These are phyloP conservation scores for Lithohypha guttulata DNA, from an alignment of 2,329 filamentous ascomycete genomes.

Conservation along the genomic window DNA sequence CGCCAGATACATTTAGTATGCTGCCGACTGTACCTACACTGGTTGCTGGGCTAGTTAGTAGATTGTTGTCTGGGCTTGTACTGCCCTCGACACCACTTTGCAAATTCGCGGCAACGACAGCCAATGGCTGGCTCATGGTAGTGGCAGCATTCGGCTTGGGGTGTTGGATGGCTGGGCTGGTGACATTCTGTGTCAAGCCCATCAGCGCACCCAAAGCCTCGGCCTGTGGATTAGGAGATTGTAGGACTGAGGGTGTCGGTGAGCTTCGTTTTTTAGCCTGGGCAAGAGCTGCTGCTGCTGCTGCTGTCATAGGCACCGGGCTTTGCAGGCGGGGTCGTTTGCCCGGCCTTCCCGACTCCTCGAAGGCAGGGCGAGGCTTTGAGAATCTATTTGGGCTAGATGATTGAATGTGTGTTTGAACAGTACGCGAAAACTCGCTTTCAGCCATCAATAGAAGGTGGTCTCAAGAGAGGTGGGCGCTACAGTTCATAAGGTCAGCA, in stretches of 20 bases:
- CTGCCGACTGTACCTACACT: slow-evolving; percentile 45
- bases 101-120: slow-evolving; percentile 38
- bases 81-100: slow-evolving; percentile 36
- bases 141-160: slow-evolving; percentile 30
- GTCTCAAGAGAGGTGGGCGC: neutral
- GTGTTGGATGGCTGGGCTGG: slow-evolving; percentile 15
- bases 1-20: slow-evolving; percentile 39
- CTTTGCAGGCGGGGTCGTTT: slow-evolving; percentile 28
- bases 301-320: slow-evolving; percentile 38
- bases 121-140: slow-evolving; percentile 39
- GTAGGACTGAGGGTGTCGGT: slow-evolving; percentile 13
- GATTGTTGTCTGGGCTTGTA: slow-evolving; percentile 33
- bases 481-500: neutral
- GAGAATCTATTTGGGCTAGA: neutral
- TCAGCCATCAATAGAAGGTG: slow-evolving; percentile 8
- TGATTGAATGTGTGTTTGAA: neutral
- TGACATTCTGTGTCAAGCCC: slow-evolving; percentile 27
- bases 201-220: slow-evolving; percentile 30
- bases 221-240: slow-evolving; percentile 31
- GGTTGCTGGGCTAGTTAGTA: slow-evolving; percentile 44
- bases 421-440: neutral
- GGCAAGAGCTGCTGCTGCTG: slow-evolving; percentile 44
- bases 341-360: slow-evolving; percentile 25
- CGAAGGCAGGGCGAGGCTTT: slow-evolving; percentile 4
- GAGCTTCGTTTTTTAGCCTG: slow-evolving; percentile 22